A percentile compares a stretch with the other conserved stretches of the same genome.
Evolutionary conservation across 2,329 filamentous ascomycete genomes (phyloP).

Genomic region (Clonostachys byssicola): DNA sequence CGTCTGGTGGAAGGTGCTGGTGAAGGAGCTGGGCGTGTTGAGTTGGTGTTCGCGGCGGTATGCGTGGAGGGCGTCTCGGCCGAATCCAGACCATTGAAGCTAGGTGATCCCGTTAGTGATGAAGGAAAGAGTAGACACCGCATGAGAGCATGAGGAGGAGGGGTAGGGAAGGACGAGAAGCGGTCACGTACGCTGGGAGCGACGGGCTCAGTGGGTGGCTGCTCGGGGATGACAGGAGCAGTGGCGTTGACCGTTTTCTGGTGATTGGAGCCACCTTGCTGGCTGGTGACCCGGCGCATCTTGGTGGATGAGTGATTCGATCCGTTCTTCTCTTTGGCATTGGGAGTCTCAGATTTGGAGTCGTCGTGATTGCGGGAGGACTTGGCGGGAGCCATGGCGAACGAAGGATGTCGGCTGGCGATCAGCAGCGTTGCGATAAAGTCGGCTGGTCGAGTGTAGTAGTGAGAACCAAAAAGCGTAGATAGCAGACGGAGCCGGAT

Average conservation of each 20-base stretch:
- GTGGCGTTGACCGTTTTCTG: conserved; percentile 37
- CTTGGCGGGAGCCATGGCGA: conserved; percentile 42
- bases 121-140: conserved; percentile 6
- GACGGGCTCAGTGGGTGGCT: conserved; percentile 16
- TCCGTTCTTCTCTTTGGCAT: conserved; percentile 39
- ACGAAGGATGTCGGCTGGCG: no score
- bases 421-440: no score
- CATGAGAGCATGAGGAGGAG: conserved; percentile 1
- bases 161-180: conserved; percentile 3
- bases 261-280: conserved; percentile 39
- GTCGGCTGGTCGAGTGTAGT: no score
- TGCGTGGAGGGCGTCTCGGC: conserved; percentile 63
- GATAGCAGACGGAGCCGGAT: no score
- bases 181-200: conserved; percentile 24
- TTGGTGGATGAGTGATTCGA: conserved; percentile 41
- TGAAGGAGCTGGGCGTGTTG: conserved; percentile 67
- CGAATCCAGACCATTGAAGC: conserved; percentile 66
- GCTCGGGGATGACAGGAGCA: conserved; percentile 20
- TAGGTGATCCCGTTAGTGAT: conserved; percentile 13
- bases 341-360: conserved; percentile 32
- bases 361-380: conserved; percentile 41
- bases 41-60: conserved; percentile 74
- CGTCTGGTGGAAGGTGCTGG: conserved; percentile 56
- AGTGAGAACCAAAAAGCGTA: no score
- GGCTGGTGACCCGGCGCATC: conserved; percentile 50